Conservation (phyloP, 2,329 filamentous ascomycete species). For the Dendryphion nanum region DNA sequence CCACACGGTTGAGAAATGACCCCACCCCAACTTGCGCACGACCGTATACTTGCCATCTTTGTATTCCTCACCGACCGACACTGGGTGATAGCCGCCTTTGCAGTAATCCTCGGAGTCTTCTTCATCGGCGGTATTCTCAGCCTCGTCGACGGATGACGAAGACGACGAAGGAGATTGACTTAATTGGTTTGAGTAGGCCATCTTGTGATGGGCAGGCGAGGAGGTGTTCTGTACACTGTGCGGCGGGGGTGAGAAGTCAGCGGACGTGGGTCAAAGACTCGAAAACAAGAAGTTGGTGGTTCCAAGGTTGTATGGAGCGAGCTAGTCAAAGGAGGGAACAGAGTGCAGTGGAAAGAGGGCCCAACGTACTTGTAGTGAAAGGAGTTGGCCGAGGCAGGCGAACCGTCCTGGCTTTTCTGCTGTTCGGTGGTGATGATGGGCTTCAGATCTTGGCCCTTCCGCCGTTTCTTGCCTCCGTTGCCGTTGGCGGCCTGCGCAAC, state of each 20-base stretch:
- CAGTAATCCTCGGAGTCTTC: slow-evolving; percentile 99
- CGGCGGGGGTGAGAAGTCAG: slow-evolving; percentile 6
- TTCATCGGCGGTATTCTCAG: slow-evolving; percentile 93
- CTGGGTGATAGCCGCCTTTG: slow-evolving; percentile 97
- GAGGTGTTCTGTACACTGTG: slow-evolving; percentile 50
- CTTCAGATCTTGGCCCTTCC: slow-evolving; percentile 69
- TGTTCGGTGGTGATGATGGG: slow-evolving; percentile 72
- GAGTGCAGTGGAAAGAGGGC: slow-evolving; percentile 2
- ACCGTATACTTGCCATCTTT: slow-evolving; percentile 97
- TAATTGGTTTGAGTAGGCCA: slow-evolving; percentile 54
- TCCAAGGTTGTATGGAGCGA: not conserved
- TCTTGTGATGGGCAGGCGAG: slow-evolving; percentile 45
- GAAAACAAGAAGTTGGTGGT: not conserved
- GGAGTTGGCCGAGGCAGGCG: slow-evolving; percentile 37
- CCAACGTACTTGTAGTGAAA: slow-evolving; percentile 43
- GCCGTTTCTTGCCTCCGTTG: slow-evolving; percentile 67
- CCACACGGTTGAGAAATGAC: slow-evolving; percentile 98
- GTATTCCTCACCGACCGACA: slow-evolving; percentile 91
- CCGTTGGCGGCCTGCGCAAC: slow-evolving; percentile 58
- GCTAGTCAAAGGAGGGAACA: not conserved
- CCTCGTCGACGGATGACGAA: slow-evolving; percentile 74
- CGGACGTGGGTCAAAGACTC: not conserved
- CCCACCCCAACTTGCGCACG: slow-evolving; percentile 95
- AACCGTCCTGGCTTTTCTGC: slow-evolving; percentile 47
- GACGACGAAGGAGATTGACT: slow-evolving; percentile 74